Evolutionary conservation across 1,284 basidiomycete species (phyloP), one percentile per base, ranked within the genome.

Genomic region (Sanghuangporus sanghuang): DNA sequence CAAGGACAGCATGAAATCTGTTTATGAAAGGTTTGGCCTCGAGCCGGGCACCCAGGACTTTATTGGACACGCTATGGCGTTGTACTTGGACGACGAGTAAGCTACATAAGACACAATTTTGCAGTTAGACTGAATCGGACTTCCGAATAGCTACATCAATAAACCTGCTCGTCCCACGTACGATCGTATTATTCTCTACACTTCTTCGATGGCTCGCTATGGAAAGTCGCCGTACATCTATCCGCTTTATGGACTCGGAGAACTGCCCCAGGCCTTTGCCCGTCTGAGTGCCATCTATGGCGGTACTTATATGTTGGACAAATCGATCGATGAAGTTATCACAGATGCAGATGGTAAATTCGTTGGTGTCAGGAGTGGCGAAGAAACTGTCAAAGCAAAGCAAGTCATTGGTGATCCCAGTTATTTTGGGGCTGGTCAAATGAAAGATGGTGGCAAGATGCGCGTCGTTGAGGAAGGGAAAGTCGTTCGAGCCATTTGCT

Each of bases 221-320:
- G 97, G 97, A 71, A 99, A 99, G 78, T 99, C 97, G 18, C 97
- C 97, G 3, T 99, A 99, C 83, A 98, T 99, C 75, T 99, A 99
- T 81, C 97, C 97, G 14, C 85, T 98, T 61, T 99, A 99, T 77
- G 97, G 97, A 68, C 91, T 99, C 59, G 97, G 97, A 70, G 97
- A 99, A 77, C 90, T 99, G 57, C 97, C 97, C 21, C 97, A 99
- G 75, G 95, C 96, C 2, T 99, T 99, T 73, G 97, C 97, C 16
- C 95, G 97, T 73, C 84, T 98, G 64, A 96, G 93, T 68, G 97
- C 97, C 70, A 98, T 99, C 75, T 98, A 99, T 75, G 97, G 97
- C 61, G 97, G 97, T 60, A 99, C 97, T 16, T 99, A 99, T 81
- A 99, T 99, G 97, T 90, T 99, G 64, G 95, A 98, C 83, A 99